Base-by-base conservation (phyloP, 805 yeast species). In the Kodamaea fukazawae region DNA sequence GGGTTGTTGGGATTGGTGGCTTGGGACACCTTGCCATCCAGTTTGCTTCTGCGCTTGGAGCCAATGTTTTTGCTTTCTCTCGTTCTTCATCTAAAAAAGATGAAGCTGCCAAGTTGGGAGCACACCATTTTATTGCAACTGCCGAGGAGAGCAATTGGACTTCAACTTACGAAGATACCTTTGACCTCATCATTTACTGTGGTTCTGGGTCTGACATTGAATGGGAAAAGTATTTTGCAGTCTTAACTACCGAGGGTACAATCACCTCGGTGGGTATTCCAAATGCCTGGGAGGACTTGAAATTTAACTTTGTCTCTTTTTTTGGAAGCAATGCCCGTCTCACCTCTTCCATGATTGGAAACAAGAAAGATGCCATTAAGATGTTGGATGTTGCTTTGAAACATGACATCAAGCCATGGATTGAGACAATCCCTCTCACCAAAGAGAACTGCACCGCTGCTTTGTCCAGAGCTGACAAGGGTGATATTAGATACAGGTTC, bases 1-100 rank as follows among this genome's bases (percentile, higher is more conserved):
- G 82, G 29, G 61, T 80, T 40, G 70, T 75, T 42, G 85, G 85
- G 38, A 70, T 81, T 43, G 86, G 86, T 36, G 86, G 86, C 18
- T 68, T 81, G 40, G 86, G 86, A 34, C 82, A 78, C 63, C 67
- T 78, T 67, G 81, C 73, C 11, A 56, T 81, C 38, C 68, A 71
- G 55, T 75, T 75, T 46, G 80, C 84, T 28, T 66, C 66, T 44
- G 83, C 84, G 4, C 54, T 80, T 48, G 86, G 85, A 20, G 81
- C 83, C 17, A 79, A 77, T 40, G 83, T 78, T 14, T 65, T 65
- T 39, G 78, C 79, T 12, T 61, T 79, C 47, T 74, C 82, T 5
- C 71, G 83, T 50, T 56, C 73, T 32, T 57, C 60, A 23, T 48
- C 59, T 15, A 80, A 80, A 63, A 73, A 66, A 48, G 73, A 58